Evolutionary conservation across 1,284 basidiomycete genomes (phyloP).

Genomic region (Moesziomyces globuligerus): DNA sequence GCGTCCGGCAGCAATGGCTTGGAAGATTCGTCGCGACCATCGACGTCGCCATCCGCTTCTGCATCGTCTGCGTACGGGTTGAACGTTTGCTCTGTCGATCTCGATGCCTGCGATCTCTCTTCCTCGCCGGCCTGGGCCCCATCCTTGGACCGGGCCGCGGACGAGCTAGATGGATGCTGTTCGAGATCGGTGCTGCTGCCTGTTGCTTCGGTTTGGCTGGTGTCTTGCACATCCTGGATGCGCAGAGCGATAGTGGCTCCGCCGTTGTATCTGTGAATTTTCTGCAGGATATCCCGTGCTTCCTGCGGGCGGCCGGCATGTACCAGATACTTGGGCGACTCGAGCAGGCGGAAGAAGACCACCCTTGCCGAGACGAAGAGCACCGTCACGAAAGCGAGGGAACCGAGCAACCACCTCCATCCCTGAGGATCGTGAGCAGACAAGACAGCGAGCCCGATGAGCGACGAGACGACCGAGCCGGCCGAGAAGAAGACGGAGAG

Average conservation of each 20-base stretch:
- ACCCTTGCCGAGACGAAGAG: conserved; percentile 83
- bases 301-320: conserved; percentile 52
- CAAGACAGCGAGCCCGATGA: conserved; percentile 48
- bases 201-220: neutral
- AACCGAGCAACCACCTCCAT: conserved; percentile 49
- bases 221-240: conserved; percentile 48
- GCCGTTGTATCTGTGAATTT: conserved; percentile 53
- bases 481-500: conserved; percentile 81
- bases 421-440: conserved; percentile 28
- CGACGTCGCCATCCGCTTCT: conserved; percentile 4
- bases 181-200: conserved; percentile 8
- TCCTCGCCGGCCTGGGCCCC: neutral
- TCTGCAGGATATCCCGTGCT: conserved; percentile 52
- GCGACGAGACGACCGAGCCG: conserved; percentile 47
- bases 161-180: conserved; percentile 5
- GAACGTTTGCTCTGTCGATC: neutral
- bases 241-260: conserved; percentile 29
- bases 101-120: neutral
- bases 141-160: neutral
- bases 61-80: neutral
- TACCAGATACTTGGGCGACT: conserved; percentile 75
- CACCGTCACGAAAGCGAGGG: conserved; percentile 73
- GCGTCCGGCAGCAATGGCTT: conserved; percentile 5
- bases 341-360: conserved; percentile 87
- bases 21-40: conserved; percentile 6